Evolutionary conservation across 2,329 filamentous ascomycete genomes (phyloP), one percentile per base, ranked within the genome.

Genomic region (Raffaelea albimanens): DNA sequence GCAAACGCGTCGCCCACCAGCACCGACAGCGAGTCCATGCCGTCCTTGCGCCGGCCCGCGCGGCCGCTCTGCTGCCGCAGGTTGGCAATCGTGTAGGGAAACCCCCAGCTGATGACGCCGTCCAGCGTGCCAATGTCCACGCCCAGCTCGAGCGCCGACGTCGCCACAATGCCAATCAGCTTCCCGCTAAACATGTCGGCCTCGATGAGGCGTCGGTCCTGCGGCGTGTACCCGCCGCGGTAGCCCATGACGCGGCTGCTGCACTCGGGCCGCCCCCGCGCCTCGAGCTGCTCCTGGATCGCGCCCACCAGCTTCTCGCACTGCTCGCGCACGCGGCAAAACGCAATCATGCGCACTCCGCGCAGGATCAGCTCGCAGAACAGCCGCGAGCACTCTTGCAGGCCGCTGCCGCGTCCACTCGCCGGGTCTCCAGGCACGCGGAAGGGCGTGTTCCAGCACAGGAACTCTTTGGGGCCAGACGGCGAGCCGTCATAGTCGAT

Each of bases 371-470:
- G 72, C 58, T 95, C 86, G 57, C 88, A 95, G 59, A 98, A 95
- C 0, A 98, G 68, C 40, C 86, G 82, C 1, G 93, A 88, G n/a
- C 87, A 85, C 65, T 98, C 91, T 4, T 79, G 76, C 61, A 94
- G 80, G 3, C 83, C 82, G 61, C 87, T 87, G 14, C 87, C 87
- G 49, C 93, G 80, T 1, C 93, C 91, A 57, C 87, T 95, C 0
- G 85, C 80, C 9, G 89, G 86, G 63, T 97, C 91, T 1, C 75
- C 77, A 0, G 91, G 88, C 56, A 96, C 91, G 61, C 89, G 94
- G 64, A 81, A 95, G 0, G 93, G 93, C 0, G 91, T 96, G 57
- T 98, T 97, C 93, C 93, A 98, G 63, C 90, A 97, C 7, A 98
- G 61, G 49, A 97, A 97, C 58, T 97, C 91, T 61, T 97, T 97